Evolutionary conservation across 371 early-diverging fungal species (phyloP).

Genomic region (Actinomortierella ambigua): DNA sequence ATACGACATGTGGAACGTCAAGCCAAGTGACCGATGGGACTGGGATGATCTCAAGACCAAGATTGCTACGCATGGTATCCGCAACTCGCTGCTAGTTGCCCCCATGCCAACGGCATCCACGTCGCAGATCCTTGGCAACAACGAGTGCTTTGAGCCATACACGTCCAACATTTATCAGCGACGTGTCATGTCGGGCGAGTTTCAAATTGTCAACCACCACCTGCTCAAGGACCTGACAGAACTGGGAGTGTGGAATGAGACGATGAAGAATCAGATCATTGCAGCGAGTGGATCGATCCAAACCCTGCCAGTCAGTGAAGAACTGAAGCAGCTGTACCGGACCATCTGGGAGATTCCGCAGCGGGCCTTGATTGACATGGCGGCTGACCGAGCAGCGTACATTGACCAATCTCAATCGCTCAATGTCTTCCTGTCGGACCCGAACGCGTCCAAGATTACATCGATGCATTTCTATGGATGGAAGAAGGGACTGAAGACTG

Average conservation of each 20-base stretch:
- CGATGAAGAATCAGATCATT: conserved; percentile 96
- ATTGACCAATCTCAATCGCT: conserved; percentile 98
- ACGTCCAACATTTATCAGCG: conserved; percentile 97
- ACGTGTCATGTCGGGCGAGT: conserved; percentile 98
- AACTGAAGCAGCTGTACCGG: conserved; percentile 94
- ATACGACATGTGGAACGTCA: conserved; percentile 93
- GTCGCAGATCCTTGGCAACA: conserved; percentile 97
- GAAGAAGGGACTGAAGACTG: conserved; percentile 98
- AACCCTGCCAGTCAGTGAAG: conserved; percentile 81
- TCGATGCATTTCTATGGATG: conserved; percentile 99
- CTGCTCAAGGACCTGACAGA: conserved; percentile 93
- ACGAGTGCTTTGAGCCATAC: conserved; percentile 99
- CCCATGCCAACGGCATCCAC: conserved; percentile 99
- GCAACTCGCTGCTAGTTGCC: conserved; percentile 95
- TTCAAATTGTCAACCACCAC: conserved; percentile 98
- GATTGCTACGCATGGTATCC: conserved; percentile 87
- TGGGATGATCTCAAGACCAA: conserved; percentile 87
- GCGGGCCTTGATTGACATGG: conserved; percentile 79
- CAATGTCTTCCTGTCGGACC: conserved; percentile 95
- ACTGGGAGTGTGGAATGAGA: conserved; percentile 92
- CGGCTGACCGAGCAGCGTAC: conserved; percentile 93
- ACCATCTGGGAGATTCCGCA: conserved; percentile 98
- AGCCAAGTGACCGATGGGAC: conserved; percentile 83
- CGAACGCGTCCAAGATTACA: conserved; percentile 92
- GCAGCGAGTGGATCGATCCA: conserved; percentile 95